Evolutionary conservation across 1,139 yeast genomes (phyloP).

Genomic region (Candida sanyaensis): DNA sequence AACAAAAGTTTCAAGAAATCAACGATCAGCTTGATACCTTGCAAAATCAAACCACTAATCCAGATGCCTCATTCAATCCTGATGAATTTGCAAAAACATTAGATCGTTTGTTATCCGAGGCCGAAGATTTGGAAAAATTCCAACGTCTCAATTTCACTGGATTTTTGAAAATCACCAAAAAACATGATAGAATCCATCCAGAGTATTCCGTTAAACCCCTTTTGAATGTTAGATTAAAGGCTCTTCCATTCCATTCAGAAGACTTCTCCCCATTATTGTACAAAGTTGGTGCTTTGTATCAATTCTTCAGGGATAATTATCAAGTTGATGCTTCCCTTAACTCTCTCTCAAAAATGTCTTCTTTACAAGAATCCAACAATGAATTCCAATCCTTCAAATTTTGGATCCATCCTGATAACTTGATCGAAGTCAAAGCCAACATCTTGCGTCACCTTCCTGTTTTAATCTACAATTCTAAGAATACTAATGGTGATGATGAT

Average conservation of each 20-base stretch:
- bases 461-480: conserved; percentile 63
- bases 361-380: conserved; percentile 51
- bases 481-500: conserved; percentile 36
- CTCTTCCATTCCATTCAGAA: conserved; percentile 90
- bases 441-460: conserved; percentile 93
- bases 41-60: conserved; percentile 48
- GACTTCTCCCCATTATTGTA: conserved; percentile 90
- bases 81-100: conserved; percentile 60
- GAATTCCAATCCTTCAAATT: conserved; percentile 81
- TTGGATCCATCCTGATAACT: conserved; percentile 95
- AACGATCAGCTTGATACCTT: conserved; percentile 63
- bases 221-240: conserved; percentile 81
- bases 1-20: conserved; percentile 66
- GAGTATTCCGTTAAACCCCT: conserved; percentile 86
- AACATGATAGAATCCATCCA: conserved; percentile 89
- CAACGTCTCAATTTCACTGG: conserved; percentile 93
- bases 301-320: conserved; percentile 72
- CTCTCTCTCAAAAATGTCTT: conserved; percentile 39
- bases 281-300: conserved; percentile 79
- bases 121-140: conserved; percentile 87
- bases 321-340: conserved; percentile 34
- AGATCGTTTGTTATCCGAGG: conserved; percentile 71
- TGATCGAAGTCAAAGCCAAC: conserved; percentile 95
- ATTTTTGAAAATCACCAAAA: conserved; percentile 89
- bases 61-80: conserved; percentile 48